Evolutionary conservation across 352 stramenopile species (phyloP).

Genomic region (Phytophthora uliginosa): DNA sequence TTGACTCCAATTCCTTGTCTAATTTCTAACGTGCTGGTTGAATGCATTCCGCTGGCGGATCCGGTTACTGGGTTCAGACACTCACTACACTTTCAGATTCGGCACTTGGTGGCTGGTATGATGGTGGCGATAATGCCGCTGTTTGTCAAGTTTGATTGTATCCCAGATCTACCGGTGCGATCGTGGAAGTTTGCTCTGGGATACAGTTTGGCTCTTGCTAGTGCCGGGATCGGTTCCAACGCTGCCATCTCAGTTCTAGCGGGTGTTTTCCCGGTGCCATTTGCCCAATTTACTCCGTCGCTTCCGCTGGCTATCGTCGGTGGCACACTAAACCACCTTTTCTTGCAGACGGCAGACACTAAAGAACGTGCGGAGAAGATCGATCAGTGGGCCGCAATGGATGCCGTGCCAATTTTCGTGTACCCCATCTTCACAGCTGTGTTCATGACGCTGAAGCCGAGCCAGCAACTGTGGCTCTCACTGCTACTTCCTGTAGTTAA

Average conservation of each 20-base stretch:
- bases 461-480: slow-evolving; percentile 37
- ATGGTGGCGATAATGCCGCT: slow-evolving; percentile 4
- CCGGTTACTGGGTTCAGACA: slow-evolving; percentile 10
- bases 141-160: slow-evolving; percentile 23
- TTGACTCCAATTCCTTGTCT: slow-evolving; percentile 31
- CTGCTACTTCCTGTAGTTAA: slow-evolving; percentile 45
- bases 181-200: slow-evolving; percentile 21
- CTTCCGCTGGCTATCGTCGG: slow-evolving; percentile 18
- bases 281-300: slow-evolving; percentile 25
- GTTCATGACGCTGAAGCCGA: slow-evolving; percentile 34
- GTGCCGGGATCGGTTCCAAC: slow-evolving; percentile 23
- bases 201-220: slow-evolving; percentile 18
- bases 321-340: background rate
- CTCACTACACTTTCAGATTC: slow-evolving; percentile 31
- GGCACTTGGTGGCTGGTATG: slow-evolving; percentile 22
- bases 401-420: slow-evolving; percentile 34
- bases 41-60: slow-evolving; percentile 33
- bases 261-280: slow-evolving; percentile 46
- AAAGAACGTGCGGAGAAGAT: slow-evolving; percentile 11
- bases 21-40: slow-evolving; percentile 26
- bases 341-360: slow-evolving; percentile 7
- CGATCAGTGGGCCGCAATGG: slow-evolving; percentile 19
- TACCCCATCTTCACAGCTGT: slow-evolving; percentile 42
- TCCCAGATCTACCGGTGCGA: slow-evolving; percentile 24
- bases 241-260: slow-evolving; percentile 17